phyloP scores from a whole-genome alignment of 371 early-diverging fungal species.

The Scutellospora calospora region DNA sequence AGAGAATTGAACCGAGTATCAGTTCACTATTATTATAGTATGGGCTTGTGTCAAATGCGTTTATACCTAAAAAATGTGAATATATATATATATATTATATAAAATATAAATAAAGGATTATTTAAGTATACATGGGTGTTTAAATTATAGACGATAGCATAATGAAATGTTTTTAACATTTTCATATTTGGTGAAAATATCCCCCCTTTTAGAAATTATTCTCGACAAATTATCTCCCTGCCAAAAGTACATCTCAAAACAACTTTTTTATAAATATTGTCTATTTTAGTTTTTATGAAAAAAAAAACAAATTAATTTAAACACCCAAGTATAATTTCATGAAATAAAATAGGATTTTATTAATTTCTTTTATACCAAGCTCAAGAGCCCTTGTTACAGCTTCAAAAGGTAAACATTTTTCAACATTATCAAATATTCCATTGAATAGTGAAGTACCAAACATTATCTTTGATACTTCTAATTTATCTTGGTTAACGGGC shows the following conservation, averaged over 20 bases:
- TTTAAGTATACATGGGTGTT: no score
- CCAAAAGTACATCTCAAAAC: no score
- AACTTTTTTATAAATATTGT: no score
- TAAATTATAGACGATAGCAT: no score
- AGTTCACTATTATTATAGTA: slow-evolving; percentile 79
- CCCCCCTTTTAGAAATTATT: no score
- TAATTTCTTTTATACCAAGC: slow-evolving; percentile 29
- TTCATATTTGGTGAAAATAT: no score
- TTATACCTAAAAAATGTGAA: slow-evolving; percentile 61
- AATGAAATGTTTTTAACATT: no score
- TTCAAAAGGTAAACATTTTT: slow-evolving; percentile 16
- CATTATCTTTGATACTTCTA: slow-evolving; percentile 39
- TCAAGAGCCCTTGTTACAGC: slow-evolving; percentile 40
- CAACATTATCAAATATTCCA: slow-evolving; percentile 39
- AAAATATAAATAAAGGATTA: no score
- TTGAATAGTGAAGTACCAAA: slow-evolving; percentile 46
- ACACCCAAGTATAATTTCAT: not conserved
- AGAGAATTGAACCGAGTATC: slow-evolving; percentile 72
- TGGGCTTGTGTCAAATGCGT: slow-evolving; percentile 80
- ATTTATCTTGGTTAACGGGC: not conserved
- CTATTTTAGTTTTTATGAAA: slow-evolving; percentile 35
- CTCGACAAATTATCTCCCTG: no score
- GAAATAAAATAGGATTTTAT: not conserved
- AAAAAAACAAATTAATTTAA: not conserved
- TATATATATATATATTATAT: no score